Conservation (phyloP, 2,329 filamentous ascomycete genomes). For the Leptographium flavum region DNA sequence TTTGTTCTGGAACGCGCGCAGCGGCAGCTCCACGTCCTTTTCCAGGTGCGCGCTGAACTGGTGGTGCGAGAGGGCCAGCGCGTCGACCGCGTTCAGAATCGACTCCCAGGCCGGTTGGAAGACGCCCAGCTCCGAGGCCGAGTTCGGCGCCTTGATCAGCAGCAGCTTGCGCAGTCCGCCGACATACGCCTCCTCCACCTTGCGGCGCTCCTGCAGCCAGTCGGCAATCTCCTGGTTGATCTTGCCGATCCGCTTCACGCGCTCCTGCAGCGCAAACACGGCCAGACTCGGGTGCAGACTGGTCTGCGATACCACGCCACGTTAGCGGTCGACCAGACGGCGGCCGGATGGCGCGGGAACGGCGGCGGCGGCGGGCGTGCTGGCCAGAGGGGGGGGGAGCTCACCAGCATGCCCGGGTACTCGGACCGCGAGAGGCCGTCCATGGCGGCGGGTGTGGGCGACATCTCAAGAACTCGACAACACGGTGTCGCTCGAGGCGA, state of each 20-base stretch:
- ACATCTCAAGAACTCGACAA: no score
- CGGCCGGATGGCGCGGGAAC: not conserved
- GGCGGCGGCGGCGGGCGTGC: slow-evolving; percentile 4
- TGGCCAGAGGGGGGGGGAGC: slow-evolving; percentile 1
- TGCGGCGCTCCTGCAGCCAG: slow-evolving; percentile 93
- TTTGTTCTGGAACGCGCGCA: slow-evolving; percentile 59
- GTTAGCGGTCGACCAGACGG: slow-evolving; percentile 2
- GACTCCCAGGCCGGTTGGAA: slow-evolving; percentile 86
- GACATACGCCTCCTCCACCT: slow-evolving; percentile 82
- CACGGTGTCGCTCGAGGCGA: no score
- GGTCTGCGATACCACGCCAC: slow-evolving; percentile 36
- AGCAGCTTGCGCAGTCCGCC: slow-evolving; percentile 68
- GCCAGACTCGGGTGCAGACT: slow-evolving; percentile 71
- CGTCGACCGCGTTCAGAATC: slow-evolving; percentile 65
- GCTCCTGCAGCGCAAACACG: slow-evolving; percentile 68
- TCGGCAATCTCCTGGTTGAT: slow-evolving; percentile 87
- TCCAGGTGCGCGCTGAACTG: slow-evolving; percentile 70
- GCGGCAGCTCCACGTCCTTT: slow-evolving; percentile 69
- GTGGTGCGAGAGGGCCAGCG: slow-evolving; percentile 72
- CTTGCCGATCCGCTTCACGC: slow-evolving; percentile 72
- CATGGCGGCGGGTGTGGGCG: slow-evolving; percentile 27
- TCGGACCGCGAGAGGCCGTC: slow-evolving; percentile 72
- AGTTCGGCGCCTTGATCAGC: slow-evolving; percentile 58
- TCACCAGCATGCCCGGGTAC: slow-evolving; percentile 89
- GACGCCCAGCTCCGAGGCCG: slow-evolving; percentile 69